Evolutionary conservation across 768 basidiomycete species (phyloP), one percentile per base, ranked within the genome.

Genomic region (Leucocoprinus leucothites): DNA sequence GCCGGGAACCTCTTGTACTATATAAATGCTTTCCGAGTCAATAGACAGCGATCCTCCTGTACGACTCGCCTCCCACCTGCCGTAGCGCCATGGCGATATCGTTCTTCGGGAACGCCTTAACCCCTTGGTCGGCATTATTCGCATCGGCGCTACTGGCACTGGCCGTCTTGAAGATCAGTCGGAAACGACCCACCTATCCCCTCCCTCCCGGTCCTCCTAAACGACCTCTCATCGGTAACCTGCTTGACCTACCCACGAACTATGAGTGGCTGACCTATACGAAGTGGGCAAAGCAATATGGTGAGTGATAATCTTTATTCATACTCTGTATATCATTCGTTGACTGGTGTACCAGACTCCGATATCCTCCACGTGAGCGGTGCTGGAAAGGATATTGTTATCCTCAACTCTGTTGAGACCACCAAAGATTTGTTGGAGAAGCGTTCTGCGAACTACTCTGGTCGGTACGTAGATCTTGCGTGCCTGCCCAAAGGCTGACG

Each of bases 261-360:
- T 53, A 53, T 13, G 58, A 60, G n/a, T 69, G 67, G 69, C 45
- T 60, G 42, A 63, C 58, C 9, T 68, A 63, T 46, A 57, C 53
- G 25, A 49, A 60, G 16, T 67, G 64, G 66, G 57, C 60, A n/a
- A 60, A 62, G 35, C 51, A 67, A 41, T 64, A 57, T 38, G 46
- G 68, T 65, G 18, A 31, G 31, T 11, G 31, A 31, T 31, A 5
- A 5, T 11, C 31, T 31, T 31, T 11, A 5, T 31, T 11, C 11
- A 11, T 31, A 11, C 31, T 31, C 31, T 31, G 11, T n/a, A n/a
- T n/a, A n/a, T n/a, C 31, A 31, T 31, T 31, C 31, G 31, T 31
- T 43, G 31, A 31, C 31, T 11, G 31, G 31, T 11, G 6, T 31
- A 31, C 11, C 31, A 60, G 43, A 41, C 8, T 50, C 53, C 6